These are phyloP conservation scores for Viola odorata DNA, from an alignment of 345 rosid genomes.

Conservation along the genomic window DNA sequence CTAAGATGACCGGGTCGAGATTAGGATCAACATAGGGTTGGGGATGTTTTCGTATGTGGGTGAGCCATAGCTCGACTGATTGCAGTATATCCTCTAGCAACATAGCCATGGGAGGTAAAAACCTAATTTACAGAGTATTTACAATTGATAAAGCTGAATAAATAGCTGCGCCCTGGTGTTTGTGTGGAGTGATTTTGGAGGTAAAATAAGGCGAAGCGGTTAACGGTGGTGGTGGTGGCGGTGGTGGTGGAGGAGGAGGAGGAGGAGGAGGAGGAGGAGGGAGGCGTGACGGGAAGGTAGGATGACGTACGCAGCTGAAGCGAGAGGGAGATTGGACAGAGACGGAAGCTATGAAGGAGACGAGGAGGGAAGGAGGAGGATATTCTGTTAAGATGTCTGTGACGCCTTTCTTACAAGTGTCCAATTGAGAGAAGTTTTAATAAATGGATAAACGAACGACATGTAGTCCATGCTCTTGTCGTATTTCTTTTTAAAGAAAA, in stretches of 20 bases:
- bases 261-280: neutral
- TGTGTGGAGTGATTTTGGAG: neutral
- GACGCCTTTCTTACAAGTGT: too few species aligned
- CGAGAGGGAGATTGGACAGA: too few species aligned
- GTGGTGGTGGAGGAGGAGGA: neutral
- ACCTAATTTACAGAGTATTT: neutral
- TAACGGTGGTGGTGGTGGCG: neutral
- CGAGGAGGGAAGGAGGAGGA: too few species aligned
- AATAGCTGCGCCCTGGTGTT: neutral
- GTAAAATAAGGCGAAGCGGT: too few species aligned
- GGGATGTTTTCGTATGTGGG: slow-evolving; percentile 34
- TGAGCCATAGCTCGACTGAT: slow-evolving; percentile 70
- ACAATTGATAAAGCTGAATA: neutral
- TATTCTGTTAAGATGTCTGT: too few species aligned
- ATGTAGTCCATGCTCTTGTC: too few species aligned
- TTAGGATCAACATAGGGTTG: slow-evolving; percentile 67
- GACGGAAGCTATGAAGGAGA: too few species aligned
- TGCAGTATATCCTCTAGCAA: slow-evolving; percentile 62
- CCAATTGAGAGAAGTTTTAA: too few species aligned
- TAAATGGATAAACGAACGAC: too few species aligned
- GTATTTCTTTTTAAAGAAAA: too few species aligned
- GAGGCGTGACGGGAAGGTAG: neutral
- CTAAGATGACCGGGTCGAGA: slow-evolving; percentile 85
- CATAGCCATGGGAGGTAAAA: slow-evolving; percentile 40
- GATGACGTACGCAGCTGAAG: too few species aligned